Base-by-base conservation (phyloP, 2,329 filamentous ascomycete species). In the Sporothrix luriei region DNA sequence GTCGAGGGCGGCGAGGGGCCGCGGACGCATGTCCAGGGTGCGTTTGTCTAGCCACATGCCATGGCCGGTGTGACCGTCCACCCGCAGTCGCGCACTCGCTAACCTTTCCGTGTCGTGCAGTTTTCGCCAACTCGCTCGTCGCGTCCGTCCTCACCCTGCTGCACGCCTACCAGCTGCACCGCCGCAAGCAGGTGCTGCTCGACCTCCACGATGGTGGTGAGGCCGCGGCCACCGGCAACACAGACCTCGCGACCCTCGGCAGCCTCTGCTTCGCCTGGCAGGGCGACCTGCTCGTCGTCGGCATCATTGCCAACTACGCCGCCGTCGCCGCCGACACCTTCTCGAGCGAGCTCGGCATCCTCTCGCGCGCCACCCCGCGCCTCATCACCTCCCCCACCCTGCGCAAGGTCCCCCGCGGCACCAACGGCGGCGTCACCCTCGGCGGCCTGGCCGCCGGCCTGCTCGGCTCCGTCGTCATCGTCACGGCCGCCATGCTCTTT, bases 281-380 rank as follows among this genome's bases (percentile, higher is more conserved):
- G 64, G 88, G 88, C 48, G 88, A 90, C 75, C 78, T 90, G 5
- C 81, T 90, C 4, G 81, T 90, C 13, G 76, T 90, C 24, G 89
- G 89, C 14, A 89, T 91, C 73, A 86, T 91, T 73, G 87, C 88
- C 54, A 94, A 97, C 81, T 99, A 99, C 76, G 94, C 93, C 33
- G 92, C 92, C 64, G 93, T 97, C 11, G 89, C 93, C 24, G 92
- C 94, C 65, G 95, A 99, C 78, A 99, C 95, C 0, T 95, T 97
- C 78, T 94, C 91, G 70, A 97, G 93, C 13, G 95, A 99, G 81
- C 88, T 99, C 24, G 95, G 95, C 16, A 99, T 99, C 69, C 84
- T 99, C 14, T 91, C 94, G 7, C 87, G 84, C 71, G 85, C 85
- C 29, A 82, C 87, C 57, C 95, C 95, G 10, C 88, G 94, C 48